Base-by-base conservation (phyloP, 2,329 filamentous ascomycete species). In the Trichocomaceae sp. region DNA sequence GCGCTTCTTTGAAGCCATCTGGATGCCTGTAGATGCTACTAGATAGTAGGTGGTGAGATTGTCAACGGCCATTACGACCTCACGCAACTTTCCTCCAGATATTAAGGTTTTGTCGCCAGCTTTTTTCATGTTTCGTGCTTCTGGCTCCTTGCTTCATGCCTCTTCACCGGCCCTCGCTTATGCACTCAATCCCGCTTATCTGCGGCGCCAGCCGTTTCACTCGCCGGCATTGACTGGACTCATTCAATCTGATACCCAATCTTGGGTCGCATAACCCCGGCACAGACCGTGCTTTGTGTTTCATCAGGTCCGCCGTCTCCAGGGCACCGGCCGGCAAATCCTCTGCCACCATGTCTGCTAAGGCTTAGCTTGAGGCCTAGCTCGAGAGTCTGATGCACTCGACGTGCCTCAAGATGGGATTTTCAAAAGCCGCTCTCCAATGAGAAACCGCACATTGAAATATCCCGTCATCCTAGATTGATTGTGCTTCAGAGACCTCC, bases 171-270 rank as follows among this genome's bases (percentile, higher is more conserved):
- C 15, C 15, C 35, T 39, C 7, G 6, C 1, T 39, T 39, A 7
- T 8, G 4, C 35, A 17, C 35, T 17, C 35, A 19, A 13, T 13
- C 4, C 19, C 10, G n/a, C 31, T n/a, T 48, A 48, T 42, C 35
- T 50, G 47, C 35, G 26, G 39, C 35, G 33, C 47, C 47, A 41
- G 29, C 31, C 22, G 47, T 50, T 50, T 50, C 48, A 50, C 20
- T 12, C 33, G 13, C n/a, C 35, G 35, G 35, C 35, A 39, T 13
- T 39, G n/a, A 9, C 35, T 39, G 6, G 31, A 35, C 31, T 2
- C 31, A 13, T 4, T 35, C 2, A 15, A 13, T 35, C 2, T 15
- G 31, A 39, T 2, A n/a, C n/a, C 15, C 35, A 39, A 39, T 39
- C 33, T 37, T 39, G 17, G n/a, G 6, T 17, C 35, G 35, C 15